Percentiles rank a stretch among this genome's conserved stretches.
These are phyloP conservation scores for Marasmius sp. DNA, from an alignment of 1,284 basidiomycete species.

Conservation along the genomic window DNA sequence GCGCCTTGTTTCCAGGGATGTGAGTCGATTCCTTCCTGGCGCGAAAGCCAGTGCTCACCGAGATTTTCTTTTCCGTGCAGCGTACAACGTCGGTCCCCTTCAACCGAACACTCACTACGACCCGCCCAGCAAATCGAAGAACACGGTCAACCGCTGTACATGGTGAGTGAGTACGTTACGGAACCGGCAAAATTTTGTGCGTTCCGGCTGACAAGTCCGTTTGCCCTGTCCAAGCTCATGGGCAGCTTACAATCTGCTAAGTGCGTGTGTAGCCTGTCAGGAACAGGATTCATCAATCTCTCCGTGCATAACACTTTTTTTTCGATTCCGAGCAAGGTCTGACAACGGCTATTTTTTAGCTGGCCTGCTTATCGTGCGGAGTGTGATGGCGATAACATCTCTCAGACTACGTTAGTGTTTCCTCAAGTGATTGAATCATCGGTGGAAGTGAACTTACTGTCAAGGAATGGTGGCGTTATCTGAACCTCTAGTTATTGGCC, in stretches of 20 bases:
- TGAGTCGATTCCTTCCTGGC: neutral
- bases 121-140: neutral
- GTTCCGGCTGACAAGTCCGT: neutral
- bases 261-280: slow-evolving; percentile 16
- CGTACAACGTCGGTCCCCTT: neutral
- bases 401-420: neutral
- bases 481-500: slow-evolving; percentile 13
- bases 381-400: neutral
- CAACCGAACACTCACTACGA: neutral
- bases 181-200: neutral
- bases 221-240: slow-evolving; percentile 11
- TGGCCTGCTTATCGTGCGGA: neutral
- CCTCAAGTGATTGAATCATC: neutral
- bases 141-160: neutral
- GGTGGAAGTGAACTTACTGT: neutral
- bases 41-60: neutral
- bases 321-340: neutral
- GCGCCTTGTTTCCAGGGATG: neutral
- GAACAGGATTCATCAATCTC: neutral
- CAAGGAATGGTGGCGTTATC: neutral
- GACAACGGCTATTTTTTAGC: neutral
- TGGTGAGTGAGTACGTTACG: neutral
- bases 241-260: slow-evolving; percentile 15
- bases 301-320: slow-evolving; percentile 4
- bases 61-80: neutral